These are phyloP conservation scores for Agaricus blazei DNA, from an alignment of 768 basidiomycete species.

Conservation along the genomic window DNA sequence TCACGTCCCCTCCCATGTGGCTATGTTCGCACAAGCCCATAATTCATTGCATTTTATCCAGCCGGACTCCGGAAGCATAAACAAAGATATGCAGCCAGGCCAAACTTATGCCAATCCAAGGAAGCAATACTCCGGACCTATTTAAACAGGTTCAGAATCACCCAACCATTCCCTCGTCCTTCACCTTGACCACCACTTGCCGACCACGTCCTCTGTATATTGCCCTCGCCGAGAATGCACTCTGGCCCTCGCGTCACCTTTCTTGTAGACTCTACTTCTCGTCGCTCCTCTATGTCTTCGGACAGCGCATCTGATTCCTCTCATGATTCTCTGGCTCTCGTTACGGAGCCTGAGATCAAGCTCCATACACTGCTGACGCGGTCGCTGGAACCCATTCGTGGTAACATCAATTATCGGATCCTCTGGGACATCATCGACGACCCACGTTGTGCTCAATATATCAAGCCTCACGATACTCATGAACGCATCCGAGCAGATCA, in stretches of 20 bases:
- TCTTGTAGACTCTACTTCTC: neutral
- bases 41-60: too few species aligned
- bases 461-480: constrained; percentile 16
- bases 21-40: too few species aligned
- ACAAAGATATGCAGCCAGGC: too few species aligned
- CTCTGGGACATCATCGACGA: constrained; percentile 47
- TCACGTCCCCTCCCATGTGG: too few species aligned
- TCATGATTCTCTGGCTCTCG: neutral
- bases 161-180: too few species aligned
- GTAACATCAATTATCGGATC: constrained; percentile 20
- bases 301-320: neutral
- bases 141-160: too few species aligned
- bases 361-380: constrained; percentile 30
- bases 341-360: constrained; percentile 21
- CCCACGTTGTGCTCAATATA: constrained; percentile 26
- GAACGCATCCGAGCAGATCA: constrained; percentile 13
- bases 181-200: too few species aligned
- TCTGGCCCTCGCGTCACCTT: neutral
- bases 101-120: too few species aligned
- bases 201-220: too few species aligned
- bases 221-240: neutral
- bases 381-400: neutral
- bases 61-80: too few species aligned
- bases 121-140: too few species aligned
- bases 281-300: neutral